Evolutionary conservation across 2,329 filamentous ascomycete species (phyloP).

Genomic region (Cryphonectria japonica): DNA sequence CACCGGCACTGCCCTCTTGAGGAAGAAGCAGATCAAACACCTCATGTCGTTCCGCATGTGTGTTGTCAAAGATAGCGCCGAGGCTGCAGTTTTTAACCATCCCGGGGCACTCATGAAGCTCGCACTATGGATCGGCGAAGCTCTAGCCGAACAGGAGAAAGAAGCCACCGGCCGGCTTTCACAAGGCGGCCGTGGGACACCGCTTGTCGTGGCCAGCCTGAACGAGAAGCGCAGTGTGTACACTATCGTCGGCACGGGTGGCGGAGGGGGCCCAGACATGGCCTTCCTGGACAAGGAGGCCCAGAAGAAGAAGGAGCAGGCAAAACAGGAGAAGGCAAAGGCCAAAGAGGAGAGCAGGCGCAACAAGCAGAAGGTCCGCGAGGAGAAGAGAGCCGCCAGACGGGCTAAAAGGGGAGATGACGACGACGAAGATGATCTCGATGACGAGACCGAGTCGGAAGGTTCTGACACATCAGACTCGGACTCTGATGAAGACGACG

Average conservation of each 20-base stretch:
- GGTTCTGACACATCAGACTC: slow-evolving; percentile 46
- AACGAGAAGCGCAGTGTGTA: slow-evolving; percentile 89
- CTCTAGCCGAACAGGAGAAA: slow-evolving; percentile 85
- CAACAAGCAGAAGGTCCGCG: slow-evolving; percentile 61
- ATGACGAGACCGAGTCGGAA: slow-evolving; percentile 53
- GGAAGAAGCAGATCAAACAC: slow-evolving; percentile 92
- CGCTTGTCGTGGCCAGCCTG: slow-evolving; percentile 86
- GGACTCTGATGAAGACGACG: slow-evolving; percentile 52
- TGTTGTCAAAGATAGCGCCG: slow-evolving; percentile 92
- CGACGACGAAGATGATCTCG: slow-evolving; percentile 47
- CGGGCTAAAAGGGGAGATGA: slow-evolving; percentile 49
- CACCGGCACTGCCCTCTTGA: slow-evolving; percentile 86
- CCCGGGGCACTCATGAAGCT: slow-evolving; percentile 92
- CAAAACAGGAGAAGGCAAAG: slow-evolving; percentile 65
- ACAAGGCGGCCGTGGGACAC: slow-evolving; percentile 73
- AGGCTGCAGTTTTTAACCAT: slow-evolving; percentile 89
- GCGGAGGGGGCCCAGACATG: slow-evolving; percentile 76
- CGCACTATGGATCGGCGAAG: slow-evolving; percentile 91
- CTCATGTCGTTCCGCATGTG: slow-evolving; percentile 92
- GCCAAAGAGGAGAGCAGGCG: slow-evolving; percentile 61
- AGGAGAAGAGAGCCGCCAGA: slow-evolving; percentile 64
- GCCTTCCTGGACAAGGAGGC: slow-evolving; percentile 70
- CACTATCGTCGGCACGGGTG: slow-evolving; percentile 89
- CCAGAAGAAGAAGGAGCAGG: slow-evolving; percentile 64
- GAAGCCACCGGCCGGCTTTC: slow-evolving; percentile 71